Base-by-base conservation (phyloP, 2,329 filamentous ascomycete species). In the Dothistroma septosporum region DNA sequence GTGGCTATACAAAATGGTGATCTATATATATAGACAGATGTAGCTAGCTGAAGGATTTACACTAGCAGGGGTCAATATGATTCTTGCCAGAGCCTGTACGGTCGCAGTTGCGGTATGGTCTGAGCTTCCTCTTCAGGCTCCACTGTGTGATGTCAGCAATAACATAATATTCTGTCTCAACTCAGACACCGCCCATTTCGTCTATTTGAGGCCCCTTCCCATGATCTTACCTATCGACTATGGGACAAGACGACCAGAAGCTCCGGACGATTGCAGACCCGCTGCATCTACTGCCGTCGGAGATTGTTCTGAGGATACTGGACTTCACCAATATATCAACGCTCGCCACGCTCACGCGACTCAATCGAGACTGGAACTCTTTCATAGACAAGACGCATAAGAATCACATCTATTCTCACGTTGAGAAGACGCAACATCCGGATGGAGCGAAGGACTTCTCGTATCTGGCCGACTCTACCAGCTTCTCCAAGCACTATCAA, bases 301-400 rank as follows among this genome's bases (percentile, higher is more conserved):
- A 79, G 65, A 70, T 79, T 33, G 70, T 78, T 35, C 68, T 79
- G 24, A 74, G 71, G 14, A 73, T 78, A 22, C 61, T 79, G 22
- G 75, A 79, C 35, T 77, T 76, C 60, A 64, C 73, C 5, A 59
- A 74, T 1, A 46, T 74, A 6, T 66, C 74, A 5, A 65, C 70
- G 9, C 62, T 78, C n/a, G 76, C 75, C 9, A 68, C 70, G 11
- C 68, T 78, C 28, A 76, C 73, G 8, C 66, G 68, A 1, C 60
- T 71, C 7, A 75, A 73, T 37, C 71, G 70, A 50, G 69, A 72
- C 47, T 79, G 77, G 77, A 72, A 78, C 61, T 57, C 66, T 14
- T 78, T 79, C 66, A 76, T 79, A 65, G 76, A 79, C 60, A 64
- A 73, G 61, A 74, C 72, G 10, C 76, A 79, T 62, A 75, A 76